Evolutionary conservation across 2,329 filamentous ascomycete species (phyloP).

Genomic region (Drechslerella dactyloides): DNA sequence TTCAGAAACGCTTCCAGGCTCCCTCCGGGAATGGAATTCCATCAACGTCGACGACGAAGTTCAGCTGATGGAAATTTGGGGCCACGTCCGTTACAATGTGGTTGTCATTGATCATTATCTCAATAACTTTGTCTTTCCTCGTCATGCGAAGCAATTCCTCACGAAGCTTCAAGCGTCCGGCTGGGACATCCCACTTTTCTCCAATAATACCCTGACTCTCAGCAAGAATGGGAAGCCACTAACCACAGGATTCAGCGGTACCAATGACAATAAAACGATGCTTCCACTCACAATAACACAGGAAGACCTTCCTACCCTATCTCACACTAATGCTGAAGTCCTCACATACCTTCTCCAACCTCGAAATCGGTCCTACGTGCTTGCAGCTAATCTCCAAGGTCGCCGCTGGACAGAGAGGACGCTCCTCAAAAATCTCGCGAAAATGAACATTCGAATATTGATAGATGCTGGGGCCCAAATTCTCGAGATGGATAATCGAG

Average conservation of each 20-base stretch:
- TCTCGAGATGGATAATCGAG: constrained; percentile 66
- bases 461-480: constrained; percentile 72
- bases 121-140: constrained; percentile 70
- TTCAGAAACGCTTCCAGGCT: constrained; percentile 60
- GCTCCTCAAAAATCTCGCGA: constrained; percentile 60
- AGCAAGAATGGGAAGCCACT: constrained; percentile 51
- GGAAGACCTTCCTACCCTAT: constrained; percentile 65
- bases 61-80: constrained; percentile 64
- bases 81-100: constrained; percentile 61
- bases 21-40: constrained; percentile 63
- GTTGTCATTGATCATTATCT: constrained; percentile 67
- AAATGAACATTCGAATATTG: constrained; percentile 62
- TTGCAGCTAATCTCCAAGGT: constrained; percentile 55
- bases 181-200: constrained; percentile 69
- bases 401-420: constrained; percentile 60
- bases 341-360: constrained; percentile 65
- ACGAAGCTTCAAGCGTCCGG: constrained; percentile 70
- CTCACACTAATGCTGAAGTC: constrained; percentile 70
- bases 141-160: constrained; percentile 69
- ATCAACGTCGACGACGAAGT: constrained; percentile 67
- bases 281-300: constrained; percentile 70
- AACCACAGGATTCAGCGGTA: constrained; percentile 75
- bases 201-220: constrained; percentile 27
- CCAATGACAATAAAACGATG: constrained; percentile 69
- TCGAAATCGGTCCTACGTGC: constrained; percentile 63